phyloP scores from a whole-genome alignment of 495 filamentous ascomycete species.

The Penicillium crystallinum region DNA sequence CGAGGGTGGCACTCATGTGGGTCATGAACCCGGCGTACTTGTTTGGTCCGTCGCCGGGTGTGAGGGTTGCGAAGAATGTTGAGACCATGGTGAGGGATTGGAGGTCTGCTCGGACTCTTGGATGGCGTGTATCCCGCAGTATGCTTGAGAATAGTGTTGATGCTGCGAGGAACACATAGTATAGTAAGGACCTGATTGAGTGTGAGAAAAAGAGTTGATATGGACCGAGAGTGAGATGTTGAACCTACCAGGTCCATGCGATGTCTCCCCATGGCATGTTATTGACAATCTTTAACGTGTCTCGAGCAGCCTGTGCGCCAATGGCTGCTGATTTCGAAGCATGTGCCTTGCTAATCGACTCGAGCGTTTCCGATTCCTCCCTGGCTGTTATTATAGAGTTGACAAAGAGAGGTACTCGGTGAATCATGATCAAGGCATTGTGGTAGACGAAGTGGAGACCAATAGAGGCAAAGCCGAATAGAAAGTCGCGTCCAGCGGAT shows the following conservation, averaged over 20 bases:
- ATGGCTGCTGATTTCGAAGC: conserved; percentile 63
- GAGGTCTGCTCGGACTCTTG: conserved; percentile 75
- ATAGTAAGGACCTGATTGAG: conserved; percentile 71
- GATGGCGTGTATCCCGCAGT: conserved; percentile 78
- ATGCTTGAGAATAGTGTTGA: conserved; percentile 94
- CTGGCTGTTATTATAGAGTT: conserved; percentile 59
- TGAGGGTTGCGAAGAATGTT: conserved; percentile 74
- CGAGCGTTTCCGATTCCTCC: conserved; percentile 8
- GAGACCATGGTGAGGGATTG: conserved; percentile 82
- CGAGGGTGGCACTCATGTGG: conserved; percentile 80
- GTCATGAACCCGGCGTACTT: conserved; percentile 86
- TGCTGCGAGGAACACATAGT: conserved; percentile 89
- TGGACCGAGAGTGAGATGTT: neutral
- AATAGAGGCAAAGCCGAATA: conserved; percentile 80
- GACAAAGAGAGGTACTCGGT: conserved; percentile 90
- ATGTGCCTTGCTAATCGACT: conserved; percentile 48
- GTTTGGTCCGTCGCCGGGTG: conserved; percentile 57
- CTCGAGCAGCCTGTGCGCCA: conserved; percentile 81
- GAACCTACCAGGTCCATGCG: conserved; percentile 82
- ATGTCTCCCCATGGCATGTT: conserved; percentile 93
- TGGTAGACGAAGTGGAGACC: conserved; percentile 91
- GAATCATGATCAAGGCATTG: conserved; percentile 92
- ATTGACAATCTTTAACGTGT: conserved; percentile 83
- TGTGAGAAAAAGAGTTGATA: conserved; percentile 4
- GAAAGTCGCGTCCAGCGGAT: conserved; percentile 75